Evolutionary conservation across 116 monocot species (phyloP), one percentile per base, ranked within the genome.

Genomic region (Cymodocea nodosa): DNA sequence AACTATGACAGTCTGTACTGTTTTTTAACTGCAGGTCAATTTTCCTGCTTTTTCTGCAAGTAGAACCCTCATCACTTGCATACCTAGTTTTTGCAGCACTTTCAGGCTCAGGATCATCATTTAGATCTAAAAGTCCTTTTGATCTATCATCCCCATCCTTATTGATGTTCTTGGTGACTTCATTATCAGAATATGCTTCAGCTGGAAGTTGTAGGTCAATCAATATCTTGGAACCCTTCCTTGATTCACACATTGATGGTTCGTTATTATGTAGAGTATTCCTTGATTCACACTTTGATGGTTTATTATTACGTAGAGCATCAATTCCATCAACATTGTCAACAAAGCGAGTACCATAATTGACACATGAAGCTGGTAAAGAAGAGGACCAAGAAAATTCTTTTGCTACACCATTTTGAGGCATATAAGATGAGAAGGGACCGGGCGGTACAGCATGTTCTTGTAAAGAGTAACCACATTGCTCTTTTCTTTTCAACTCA

Each of bases 171-270:
- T 77, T 75, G 25, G 25, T n/a, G 50, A 75, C 68, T 66, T 85
- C 77, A 73, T 57, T 37, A 17, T 80, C 74, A 39, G 82, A 52
- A 71, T 85, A 80, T 37, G 52, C 78, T 70, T 76, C 74, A 56
- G 78, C 81, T 51, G 86, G 82, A 70, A 94, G 84, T 52, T 76
- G 76, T 64, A 85, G 83, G 71, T 82, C 81, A 80, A 89, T 70
- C 71, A 64, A 82, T 72, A 36, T 74, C 53, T 60, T 76, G 35
- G 76, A 48, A 62, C 34, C 40, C 58, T 73, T 24, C 20, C 49
- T 60, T 37, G 19, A 15, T 19, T n/a, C 67, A 15, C 34, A 51
- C 58, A 17, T 24, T 44, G 67, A 62, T 69, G 85, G 64, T 51
- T 50, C 30, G 3, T 30, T 30, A 30, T 30, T 30, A 30, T 30